Conservation (phyloP, 768 basidiomycete genomes). For the Hericium alpestre region DNA sequence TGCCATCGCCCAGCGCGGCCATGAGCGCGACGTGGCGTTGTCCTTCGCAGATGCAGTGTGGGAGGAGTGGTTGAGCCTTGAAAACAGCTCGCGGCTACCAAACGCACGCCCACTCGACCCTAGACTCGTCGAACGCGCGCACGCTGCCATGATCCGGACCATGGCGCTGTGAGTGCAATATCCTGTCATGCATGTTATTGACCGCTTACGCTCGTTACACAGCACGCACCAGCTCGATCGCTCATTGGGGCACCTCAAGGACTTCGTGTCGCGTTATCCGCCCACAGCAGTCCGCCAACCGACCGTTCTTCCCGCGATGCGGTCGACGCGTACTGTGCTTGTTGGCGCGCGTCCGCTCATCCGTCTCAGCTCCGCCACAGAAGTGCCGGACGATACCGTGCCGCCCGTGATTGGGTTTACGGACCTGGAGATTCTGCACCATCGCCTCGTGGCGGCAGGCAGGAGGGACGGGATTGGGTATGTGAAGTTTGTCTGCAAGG, state of each 20-base stretch:
- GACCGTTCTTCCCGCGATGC: slow-evolving; percentile 29
- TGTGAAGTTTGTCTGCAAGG: slow-evolving; percentile 61
- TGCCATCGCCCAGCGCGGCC: slow-evolving; percentile 28
- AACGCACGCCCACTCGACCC: slow-evolving; percentile 12
- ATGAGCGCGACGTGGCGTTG: slow-evolving; percentile 38
- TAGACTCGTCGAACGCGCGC: slow-evolving; percentile 59
- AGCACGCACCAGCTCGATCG: slow-evolving; percentile 42
- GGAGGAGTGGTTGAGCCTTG: slow-evolving; percentile 47
- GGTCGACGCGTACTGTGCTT: slow-evolving; percentile 51
- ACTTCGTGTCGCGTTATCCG: slow-evolving; percentile 58
- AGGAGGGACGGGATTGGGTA: slow-evolving; percentile 44
- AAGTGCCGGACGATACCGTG: slow-evolving; percentile 65
- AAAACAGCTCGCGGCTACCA: slow-evolving; percentile 26
- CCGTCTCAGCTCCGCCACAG: slow-evolving; percentile 46
- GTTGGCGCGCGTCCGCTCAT: slow-evolving; percentile 54
- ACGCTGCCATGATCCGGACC: slow-evolving; percentile 58
- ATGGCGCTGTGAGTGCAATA: slow-evolving; percentile 44
- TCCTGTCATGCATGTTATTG: background rate
- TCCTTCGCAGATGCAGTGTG: slow-evolving; percentile 55
- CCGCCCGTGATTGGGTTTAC: slow-evolving; percentile 70
- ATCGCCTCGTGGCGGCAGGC: slow-evolving; percentile 43
- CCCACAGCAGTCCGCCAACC: slow-evolving; percentile 37
- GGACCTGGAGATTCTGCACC: slow-evolving; percentile 74
- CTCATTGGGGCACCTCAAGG: slow-evolving; percentile 45
- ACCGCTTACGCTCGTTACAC: background rate